Evolutionary conservation across 768 basidiomycete genomes (phyloP).

Genomic region (Wakefieldia striispora): DNA sequence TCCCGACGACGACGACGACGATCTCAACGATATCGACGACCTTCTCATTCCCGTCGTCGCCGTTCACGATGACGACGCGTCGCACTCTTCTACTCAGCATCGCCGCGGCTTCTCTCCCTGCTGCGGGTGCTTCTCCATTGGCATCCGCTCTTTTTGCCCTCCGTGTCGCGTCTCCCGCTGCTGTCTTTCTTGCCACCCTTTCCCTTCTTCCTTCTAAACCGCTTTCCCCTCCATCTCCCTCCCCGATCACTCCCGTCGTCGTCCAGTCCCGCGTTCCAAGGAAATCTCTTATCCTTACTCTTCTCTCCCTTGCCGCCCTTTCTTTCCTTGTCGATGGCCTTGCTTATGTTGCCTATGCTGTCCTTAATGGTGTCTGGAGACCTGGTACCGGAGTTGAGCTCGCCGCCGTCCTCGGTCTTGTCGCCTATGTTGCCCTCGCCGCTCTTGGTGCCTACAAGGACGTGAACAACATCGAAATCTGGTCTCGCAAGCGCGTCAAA

Average conservation of each 20-base stretch:
- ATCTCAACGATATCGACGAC: slow-evolving; percentile 1
- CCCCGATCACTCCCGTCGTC: slow-evolving; percentile 76
- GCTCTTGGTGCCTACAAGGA: slow-evolving; percentile 81
- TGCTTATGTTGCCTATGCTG: slow-evolving; percentile 61
- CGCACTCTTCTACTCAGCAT: slow-evolving; percentile 17
- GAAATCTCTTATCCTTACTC: slow-evolving; percentile 66
- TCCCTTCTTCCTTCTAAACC: slow-evolving; percentile 56
- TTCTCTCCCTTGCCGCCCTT: slow-evolving; percentile 67
- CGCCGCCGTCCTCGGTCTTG: slow-evolving; percentile 64
- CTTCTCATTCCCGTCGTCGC: not conserved
- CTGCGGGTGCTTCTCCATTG: slow-evolving; percentile 20
- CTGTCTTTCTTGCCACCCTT: slow-evolving; percentile 60
- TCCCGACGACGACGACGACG: slow-evolving; percentile 28
- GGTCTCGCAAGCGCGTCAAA: slow-evolving; percentile 60
- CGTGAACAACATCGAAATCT: slow-evolving; percentile 64
- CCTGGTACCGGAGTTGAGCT: slow-evolving; percentile 61
- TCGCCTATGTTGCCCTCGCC: slow-evolving; percentile 70
- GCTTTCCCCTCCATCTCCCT: slow-evolving; percentile 40
- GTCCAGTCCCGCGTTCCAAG: slow-evolving; percentile 73
- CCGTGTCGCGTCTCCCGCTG: slow-evolving; percentile 64
- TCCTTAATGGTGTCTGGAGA: slow-evolving; percentile 67
- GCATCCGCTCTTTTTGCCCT: slow-evolving; percentile 49
- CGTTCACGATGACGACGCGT: slow-evolving; percentile 25
- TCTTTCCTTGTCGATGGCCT: slow-evolving; percentile 79
- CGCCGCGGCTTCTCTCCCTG: slow-evolving; percentile 22